Conservation (phyloP, 441 rosid species). For the Arabidopsis hybrid region DNA sequence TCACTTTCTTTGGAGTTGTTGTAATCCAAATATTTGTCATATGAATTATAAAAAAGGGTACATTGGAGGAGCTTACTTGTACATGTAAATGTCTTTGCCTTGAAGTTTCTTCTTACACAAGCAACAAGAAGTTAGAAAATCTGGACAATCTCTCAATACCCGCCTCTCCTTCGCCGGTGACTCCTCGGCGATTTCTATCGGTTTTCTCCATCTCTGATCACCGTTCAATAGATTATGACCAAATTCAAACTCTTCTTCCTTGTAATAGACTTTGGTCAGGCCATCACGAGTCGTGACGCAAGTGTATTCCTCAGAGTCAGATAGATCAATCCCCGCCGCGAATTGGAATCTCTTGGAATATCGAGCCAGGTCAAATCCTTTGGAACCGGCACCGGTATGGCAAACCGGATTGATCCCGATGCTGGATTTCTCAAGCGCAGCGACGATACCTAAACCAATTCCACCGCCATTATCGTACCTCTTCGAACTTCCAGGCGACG, state of each 20-base stretch:
- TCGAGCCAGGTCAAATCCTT: conserved; percentile 41
- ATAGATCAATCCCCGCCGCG: conserved; percentile 39
- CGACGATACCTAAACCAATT: conserved; percentile 43
- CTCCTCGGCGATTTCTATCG: background rate
- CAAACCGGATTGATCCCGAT: conserved; percentile 19
- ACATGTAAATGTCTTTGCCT: conserved; percentile 77
- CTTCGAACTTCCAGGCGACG: conserved; percentile 23
- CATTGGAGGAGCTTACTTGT: conserved; percentile 55
- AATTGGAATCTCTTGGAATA: conserved; percentile 32
- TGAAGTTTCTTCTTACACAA: conserved; percentile 65
- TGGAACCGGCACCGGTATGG: background rate
- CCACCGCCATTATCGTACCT: conserved; percentile 34
- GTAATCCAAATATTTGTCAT: background rate
- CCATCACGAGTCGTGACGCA: conserved; percentile 57
- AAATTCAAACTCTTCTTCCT: conserved; percentile 44
- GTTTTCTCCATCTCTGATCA: background rate
- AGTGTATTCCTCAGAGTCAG: conserved; percentile 63
- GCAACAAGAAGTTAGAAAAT: conserved; percentile 62
- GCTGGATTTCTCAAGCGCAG: conserved; percentile 41
- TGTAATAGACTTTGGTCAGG: conserved; percentile 53
- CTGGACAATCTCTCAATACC: conserved; percentile 27
- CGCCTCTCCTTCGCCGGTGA: conserved; percentile 30
- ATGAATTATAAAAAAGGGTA: background rate
- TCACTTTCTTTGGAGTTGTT: background rate
- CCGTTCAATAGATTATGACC: background rate